Evolutionary conservation across 1,139 yeast species (phyloP).

Genomic region (Martiniozyma asiatica): DNA sequence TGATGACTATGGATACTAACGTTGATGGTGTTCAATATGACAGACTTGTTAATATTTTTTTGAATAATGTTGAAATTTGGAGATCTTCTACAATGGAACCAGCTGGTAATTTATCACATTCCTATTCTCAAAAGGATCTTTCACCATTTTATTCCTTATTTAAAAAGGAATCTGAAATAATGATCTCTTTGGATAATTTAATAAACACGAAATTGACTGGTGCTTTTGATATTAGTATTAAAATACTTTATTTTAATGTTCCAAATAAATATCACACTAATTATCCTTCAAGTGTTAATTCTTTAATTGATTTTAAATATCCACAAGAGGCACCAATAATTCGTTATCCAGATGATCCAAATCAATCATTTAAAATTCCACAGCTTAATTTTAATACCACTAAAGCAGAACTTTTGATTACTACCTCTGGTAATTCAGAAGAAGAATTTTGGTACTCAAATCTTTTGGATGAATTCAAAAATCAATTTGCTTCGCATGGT

Average conservation of each 20-base stretch:
- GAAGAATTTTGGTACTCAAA: conserved; percentile 83
- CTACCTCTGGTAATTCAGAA: conserved; percentile 62
- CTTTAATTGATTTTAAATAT: conserved; percentile 22
- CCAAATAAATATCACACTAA: conserved; percentile 6
- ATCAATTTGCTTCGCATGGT: conserved; percentile 27
- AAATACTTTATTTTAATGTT: conserved; percentile 38
- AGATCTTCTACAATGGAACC: conserved; percentile 83
- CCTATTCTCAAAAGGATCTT: conserved; percentile 50
- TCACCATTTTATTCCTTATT: conserved; percentile 47
- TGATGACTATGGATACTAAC: conserved; percentile 44
- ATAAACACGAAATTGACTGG: conserved; percentile 50
- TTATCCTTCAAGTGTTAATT: conserved; percentile 17
- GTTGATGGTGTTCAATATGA: conserved; percentile 67
- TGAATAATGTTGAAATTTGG: conserved; percentile 65
- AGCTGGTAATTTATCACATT: conserved; percentile 30
- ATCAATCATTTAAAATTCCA: conserved; percentile 30
- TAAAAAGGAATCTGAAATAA: conserved; percentile 26
- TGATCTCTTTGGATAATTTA: conserved; percentile 57
- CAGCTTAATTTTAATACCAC: conserved; percentile 37
- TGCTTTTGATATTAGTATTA: conserved; percentile 40
- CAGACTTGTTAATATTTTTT: conserved; percentile 57
- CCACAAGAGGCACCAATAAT: conserved; percentile 27
- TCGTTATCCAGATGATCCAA: conserved; percentile 31
- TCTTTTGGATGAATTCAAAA: conserved; percentile 36
- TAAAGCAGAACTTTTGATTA: conserved; percentile 44